These are phyloP conservation scores for Corniculantispora saksenae DNA, from an alignment of 2,329 filamentous ascomycete species.

Conservation along the genomic window DNA sequence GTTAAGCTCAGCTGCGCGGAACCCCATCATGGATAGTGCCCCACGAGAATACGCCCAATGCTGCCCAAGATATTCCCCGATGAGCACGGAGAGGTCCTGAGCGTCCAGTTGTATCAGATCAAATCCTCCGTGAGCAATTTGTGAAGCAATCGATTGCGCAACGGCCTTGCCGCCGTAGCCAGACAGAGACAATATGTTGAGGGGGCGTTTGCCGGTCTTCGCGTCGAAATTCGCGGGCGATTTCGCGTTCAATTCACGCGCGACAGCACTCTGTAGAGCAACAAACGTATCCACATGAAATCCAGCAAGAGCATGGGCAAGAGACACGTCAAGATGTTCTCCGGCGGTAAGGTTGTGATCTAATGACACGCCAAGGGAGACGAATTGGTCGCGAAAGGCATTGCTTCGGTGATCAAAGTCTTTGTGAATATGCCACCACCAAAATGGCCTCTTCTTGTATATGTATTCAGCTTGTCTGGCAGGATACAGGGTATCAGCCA, in stretches of 20 bases:
- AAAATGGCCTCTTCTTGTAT: conserved; percentile 38
- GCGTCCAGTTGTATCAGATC: conserved; percentile 70
- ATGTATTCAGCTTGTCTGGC: conserved; percentile 35
- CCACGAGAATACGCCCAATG: conserved; percentile 51
- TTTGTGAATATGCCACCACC: conserved; percentile 43
- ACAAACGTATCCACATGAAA: conserved; percentile 36
- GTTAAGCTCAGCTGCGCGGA: conserved; percentile 55
- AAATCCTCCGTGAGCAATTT: conserved; percentile 61
- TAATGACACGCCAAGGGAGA: conserved; percentile 29
- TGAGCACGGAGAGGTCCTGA: conserved; percentile 68
- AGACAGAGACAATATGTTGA: conserved; percentile 39
- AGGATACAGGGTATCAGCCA: conserved; percentile 36
- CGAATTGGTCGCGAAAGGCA: conserved; percentile 33
- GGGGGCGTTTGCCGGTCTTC: conserved; percentile 38
- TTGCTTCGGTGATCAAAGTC: conserved; percentile 33
- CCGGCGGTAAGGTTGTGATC: conserved; percentile 32
- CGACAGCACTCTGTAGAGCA: conserved; percentile 31
- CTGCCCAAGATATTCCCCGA: conserved; percentile 70
- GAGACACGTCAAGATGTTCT: conserved; percentile 34
- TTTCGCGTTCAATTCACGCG: conserved; percentile 31
- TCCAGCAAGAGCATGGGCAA: conserved; percentile 38
- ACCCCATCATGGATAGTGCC: conserved; percentile 56
- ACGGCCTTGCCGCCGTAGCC: conserved; percentile 42
- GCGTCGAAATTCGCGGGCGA: conserved; percentile 34
- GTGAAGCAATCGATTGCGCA: conserved; percentile 56